Conservation (phyloP, 1,284 basidiomycete genomes). For the Cystobasidiaceae sp. region DNA sequence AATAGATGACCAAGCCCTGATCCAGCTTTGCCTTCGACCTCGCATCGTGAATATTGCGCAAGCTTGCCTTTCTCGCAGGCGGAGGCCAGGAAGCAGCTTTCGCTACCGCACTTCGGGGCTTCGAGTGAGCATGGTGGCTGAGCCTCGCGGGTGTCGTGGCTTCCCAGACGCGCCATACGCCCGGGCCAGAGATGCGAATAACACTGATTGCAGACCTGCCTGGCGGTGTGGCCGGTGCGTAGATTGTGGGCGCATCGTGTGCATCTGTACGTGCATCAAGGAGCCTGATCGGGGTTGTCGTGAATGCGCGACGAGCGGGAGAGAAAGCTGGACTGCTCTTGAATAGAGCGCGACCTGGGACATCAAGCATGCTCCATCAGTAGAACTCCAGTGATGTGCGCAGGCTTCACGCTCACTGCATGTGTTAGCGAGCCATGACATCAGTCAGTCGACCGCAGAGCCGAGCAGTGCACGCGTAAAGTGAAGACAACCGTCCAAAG, state of each 20-base stretch:
- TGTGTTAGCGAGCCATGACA: no score
- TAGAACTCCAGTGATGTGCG: no score
- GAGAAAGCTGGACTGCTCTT: no score
- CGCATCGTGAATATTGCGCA: conserved; percentile 66
- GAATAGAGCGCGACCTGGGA: no score
- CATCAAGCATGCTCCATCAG: no score
- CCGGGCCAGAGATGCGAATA: conserved; percentile 72
- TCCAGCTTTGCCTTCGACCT: conserved; percentile 62
- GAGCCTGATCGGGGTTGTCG: neutral
- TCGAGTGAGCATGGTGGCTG: no score
- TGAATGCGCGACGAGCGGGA: neutral
- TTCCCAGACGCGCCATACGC: conserved; percentile 58
- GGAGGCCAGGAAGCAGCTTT: conserved; percentile 30
- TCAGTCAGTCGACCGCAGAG: no score
- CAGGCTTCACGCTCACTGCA: no score
- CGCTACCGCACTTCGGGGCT: no score
- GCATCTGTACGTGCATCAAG: neutral
- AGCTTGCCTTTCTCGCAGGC: conserved; percentile 60
- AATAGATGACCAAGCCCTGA: conserved; percentile 72
- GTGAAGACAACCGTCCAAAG: no score
- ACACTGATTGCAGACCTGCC: conserved; percentile 77
- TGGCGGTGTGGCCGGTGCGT: conserved; percentile 74
- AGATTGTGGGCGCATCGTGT: conserved; percentile 58
- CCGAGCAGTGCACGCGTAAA: no score
- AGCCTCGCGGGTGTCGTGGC: conserved; percentile 51